Evolutionary conservation across 352 stramenopile species (phyloP).

Genomic region (Phytophthora syringae): DNA sequence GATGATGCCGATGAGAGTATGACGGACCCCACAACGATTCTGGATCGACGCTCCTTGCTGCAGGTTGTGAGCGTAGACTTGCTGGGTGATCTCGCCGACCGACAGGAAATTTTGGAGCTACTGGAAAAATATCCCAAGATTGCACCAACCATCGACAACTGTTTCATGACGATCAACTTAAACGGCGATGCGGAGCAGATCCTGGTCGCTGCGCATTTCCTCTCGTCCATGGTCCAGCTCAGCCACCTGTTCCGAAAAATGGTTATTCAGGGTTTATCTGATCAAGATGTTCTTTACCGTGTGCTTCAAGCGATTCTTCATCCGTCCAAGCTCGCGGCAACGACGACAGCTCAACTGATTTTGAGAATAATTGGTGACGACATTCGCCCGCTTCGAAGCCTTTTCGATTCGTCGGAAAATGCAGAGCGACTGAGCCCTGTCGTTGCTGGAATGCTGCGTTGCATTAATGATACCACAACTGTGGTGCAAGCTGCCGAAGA

Average conservation of each 20-base stretch:
- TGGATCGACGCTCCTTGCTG: conserved; percentile 46
- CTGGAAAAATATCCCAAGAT: conserved; percentile 68
- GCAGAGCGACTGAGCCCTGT: conserved; percentile 53
- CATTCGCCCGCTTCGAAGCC: conserved; percentile 43
- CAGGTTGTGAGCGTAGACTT: conserved; percentile 73
- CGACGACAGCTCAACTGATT: conserved; percentile 55
- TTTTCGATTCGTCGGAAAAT: conserved; percentile 53
- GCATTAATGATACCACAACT: conserved; percentile 50
- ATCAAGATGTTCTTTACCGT: conserved; percentile 71
- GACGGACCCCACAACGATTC: conserved; percentile 42
- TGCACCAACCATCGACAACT: conserved; percentile 50
- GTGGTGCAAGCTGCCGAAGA: conserved; percentile 54
- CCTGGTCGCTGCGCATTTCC: conserved; percentile 63
- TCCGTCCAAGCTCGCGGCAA: conserved; percentile 68
- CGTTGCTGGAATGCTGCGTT: conserved; percentile 61
- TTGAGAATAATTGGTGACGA: conserved; percentile 73
- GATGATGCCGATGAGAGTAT: conserved; percentile 30
- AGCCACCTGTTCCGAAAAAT: conserved; percentile 72
- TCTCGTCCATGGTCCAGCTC: conserved; percentile 57
- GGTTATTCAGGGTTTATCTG: conserved; percentile 52
- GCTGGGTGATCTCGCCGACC: conserved; percentile 66
- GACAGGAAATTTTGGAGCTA: conserved; percentile 55
- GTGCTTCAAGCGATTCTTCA: conserved; percentile 74
- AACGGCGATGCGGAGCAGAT: conserved; percentile 71
- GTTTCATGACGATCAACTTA: conserved; percentile 68